Evolutionary conservation across 805 yeast species (phyloP).

Genomic region (Candida peoriensis): DNA sequence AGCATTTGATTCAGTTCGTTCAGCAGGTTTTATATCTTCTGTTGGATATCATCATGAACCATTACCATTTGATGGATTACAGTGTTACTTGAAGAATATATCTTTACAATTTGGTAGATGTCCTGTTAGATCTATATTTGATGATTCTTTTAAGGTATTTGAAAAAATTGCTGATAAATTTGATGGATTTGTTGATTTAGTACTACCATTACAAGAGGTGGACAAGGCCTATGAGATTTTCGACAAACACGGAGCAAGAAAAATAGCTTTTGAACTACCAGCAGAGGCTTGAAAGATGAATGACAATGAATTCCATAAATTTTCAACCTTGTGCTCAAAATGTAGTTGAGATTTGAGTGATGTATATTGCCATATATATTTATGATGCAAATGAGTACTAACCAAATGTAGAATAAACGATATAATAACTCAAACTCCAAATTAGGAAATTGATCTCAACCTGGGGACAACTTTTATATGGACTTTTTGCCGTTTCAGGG

Average conservation of each 20-base stretch:
- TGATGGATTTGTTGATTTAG: conserved; percentile 46
- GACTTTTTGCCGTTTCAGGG: too few relatives aligned
- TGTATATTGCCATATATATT: too few relatives aligned
- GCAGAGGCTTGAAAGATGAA: too few relatives aligned
- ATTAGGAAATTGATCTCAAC: too few relatives aligned
- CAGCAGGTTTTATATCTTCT: conserved; percentile 53
- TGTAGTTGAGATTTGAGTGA: too few relatives aligned
- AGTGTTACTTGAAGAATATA: conserved; percentile 52
- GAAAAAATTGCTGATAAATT: conserved; percentile 39
- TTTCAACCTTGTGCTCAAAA: too few relatives aligned
- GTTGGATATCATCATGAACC: conserved; percentile 58
- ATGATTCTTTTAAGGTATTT: conserved; percentile 46
- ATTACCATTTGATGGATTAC: conserved; percentile 51
- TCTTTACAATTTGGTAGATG: conserved; percentile 60
- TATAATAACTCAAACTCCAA: too few relatives aligned
- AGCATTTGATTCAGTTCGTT: conserved; percentile 49
- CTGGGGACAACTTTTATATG: too few relatives aligned
- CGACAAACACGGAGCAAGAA: conserved; percentile 48
- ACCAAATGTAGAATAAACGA: too few relatives aligned
- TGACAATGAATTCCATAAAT: too few relatives aligned
- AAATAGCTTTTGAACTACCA: conserved; percentile 51
- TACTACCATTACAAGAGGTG: conserved; percentile 39
- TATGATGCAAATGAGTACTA: too few relatives aligned
- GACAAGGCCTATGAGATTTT: conserved; percentile 44
- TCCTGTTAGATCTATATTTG: conserved; percentile 53